Percentiles rank a stretch among this genome's conserved stretches.
phyloP scores from a whole-genome alignment of 2,329 filamentous ascomycete genomes.

The Fusarium transvaalense region DNA sequence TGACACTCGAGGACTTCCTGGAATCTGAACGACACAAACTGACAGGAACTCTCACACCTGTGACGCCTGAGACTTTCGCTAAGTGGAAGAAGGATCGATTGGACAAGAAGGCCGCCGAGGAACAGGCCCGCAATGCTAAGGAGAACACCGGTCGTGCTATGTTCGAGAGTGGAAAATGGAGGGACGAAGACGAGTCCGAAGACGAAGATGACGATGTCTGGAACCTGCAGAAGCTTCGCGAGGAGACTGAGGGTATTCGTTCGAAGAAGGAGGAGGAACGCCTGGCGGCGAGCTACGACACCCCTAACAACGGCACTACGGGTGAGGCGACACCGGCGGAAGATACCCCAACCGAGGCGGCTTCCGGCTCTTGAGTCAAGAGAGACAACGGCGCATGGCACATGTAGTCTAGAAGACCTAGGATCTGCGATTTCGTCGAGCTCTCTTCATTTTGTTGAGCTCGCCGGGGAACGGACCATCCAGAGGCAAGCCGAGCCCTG shows the following conservation, averaged over 20 bases:
- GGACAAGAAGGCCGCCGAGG: conserved; percentile 95
- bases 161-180: conserved; percentile 97
- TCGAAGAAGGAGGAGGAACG: conserved; percentile 83
- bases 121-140: conserved; percentile 89
- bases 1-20: conserved; percentile 97
- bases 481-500: conserved; percentile 52
- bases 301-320: conserved; percentile 24
- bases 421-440: conserved; percentile 45
- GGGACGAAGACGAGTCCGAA: conserved; percentile 73
- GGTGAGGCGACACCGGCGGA: conserved; percentile 33
- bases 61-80: conserved; percentile 91
- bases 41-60: conserved; percentile 89
- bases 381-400: conserved; percentile 26
- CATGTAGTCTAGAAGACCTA: conserved; percentile 42
- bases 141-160: conserved; percentile 94
- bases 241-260: conserved; percentile 84
- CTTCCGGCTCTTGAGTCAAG: conserved; percentile 45
- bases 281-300: conserved; percentile 54
- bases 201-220: conserved; percentile 73
- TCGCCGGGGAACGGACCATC: conserved; percentile 44
- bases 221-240: conserved; percentile 85
- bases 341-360: conserved; percentile 38
- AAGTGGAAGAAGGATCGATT: conserved; percentile 97
- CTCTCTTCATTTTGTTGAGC: conserved; percentile 35
- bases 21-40: conserved; percentile 97